Conservation (phyloP, 1,139 yeast genomes). For the Suhomyces bokatorum region DNA sequence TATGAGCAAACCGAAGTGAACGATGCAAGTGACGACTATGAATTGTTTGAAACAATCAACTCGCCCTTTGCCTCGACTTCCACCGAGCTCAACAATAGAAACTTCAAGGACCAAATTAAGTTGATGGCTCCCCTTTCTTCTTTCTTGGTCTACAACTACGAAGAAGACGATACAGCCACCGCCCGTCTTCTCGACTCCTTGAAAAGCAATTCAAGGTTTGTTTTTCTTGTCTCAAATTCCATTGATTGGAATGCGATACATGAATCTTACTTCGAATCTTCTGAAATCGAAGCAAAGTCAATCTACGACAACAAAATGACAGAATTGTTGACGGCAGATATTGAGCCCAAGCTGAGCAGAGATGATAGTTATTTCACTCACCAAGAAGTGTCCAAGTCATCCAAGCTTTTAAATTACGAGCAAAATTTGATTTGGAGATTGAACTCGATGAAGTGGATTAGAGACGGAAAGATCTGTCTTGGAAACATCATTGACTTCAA, state of each 20-base stretch:
- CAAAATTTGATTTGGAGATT: conserved; percentile 40
- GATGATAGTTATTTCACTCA: background rate
- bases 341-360: background rate
- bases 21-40: conserved; percentile 13
- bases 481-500: conserved; percentile 39
- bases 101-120: conserved; percentile 32
- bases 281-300: conserved; percentile 2
- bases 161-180: conserved; percentile 16
- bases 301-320: conserved; percentile 10
- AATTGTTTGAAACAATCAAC: conserved; percentile 15
- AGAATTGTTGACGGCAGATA: background rate
- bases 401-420: conserved; percentile 34
- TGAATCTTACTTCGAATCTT: conserved; percentile 5
- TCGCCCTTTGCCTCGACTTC: conserved; percentile 1
- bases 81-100: conserved; percentile 32
- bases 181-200: conserved; percentile 16
- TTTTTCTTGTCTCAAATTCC: conserved; percentile 14
- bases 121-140: conserved; percentile 37
- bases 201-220: conserved; percentile 9
- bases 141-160: conserved; percentile 35
- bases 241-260: conserved; percentile 13
- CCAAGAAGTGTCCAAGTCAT: conserved; percentile 9
- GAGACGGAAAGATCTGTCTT: conserved; percentile 28
- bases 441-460: conserved; percentile 34
- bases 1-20: conserved; percentile 7